Base-by-base conservation (phyloP, 495 filamentous ascomycete genomes). In the Penicillium pancosmium region DNA sequence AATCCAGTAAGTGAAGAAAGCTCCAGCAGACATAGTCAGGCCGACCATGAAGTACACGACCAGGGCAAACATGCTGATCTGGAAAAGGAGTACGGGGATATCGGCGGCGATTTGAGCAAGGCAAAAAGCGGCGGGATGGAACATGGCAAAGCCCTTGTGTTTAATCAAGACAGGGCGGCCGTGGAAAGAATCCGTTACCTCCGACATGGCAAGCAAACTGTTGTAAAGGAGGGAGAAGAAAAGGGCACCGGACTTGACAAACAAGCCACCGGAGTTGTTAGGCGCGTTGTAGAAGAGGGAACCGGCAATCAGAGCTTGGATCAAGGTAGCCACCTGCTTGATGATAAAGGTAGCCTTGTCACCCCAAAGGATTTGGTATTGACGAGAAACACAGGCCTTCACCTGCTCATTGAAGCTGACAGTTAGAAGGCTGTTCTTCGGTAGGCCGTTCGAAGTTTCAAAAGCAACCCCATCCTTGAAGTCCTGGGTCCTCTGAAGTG, bases 141-240 rank as follows among this genome's bases (percentile, higher is more conserved):
- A 91, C 63, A 91, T 87, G 27, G 86, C 86, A 68, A 91, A 92
- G 19, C 78, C 77, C 65, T 89, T 88, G 69, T 94, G 91, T 58
- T 92, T 91, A 52, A 89, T 79, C 18, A 93, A 70, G 34, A 94
- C 86, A 2, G 86, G 88, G 16, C 88, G 82, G 1, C 84, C 82
- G 18, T 79, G 75, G 67, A 91, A 91, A 0, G 88, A 87, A 34
- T 87, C 80, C 16, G 84, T 89, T 9, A 91, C 78, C 64, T 92
- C 90, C 2, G 86, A 80, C 56, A 93, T 78, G 18, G 90, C 86
- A 9, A 91, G 75, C 53, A 92, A 77, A 56, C 84, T 84, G 64
- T 90, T 89, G 73, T 91, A 92, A 31, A 94, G 72, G 4, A 92
- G 66, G 35, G 85, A 80, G 72, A 92, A 90, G 77, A 92, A 92